Conservation (phyloP, 1,139 yeast species). For the Blastobotrys arbuscula region DNA sequence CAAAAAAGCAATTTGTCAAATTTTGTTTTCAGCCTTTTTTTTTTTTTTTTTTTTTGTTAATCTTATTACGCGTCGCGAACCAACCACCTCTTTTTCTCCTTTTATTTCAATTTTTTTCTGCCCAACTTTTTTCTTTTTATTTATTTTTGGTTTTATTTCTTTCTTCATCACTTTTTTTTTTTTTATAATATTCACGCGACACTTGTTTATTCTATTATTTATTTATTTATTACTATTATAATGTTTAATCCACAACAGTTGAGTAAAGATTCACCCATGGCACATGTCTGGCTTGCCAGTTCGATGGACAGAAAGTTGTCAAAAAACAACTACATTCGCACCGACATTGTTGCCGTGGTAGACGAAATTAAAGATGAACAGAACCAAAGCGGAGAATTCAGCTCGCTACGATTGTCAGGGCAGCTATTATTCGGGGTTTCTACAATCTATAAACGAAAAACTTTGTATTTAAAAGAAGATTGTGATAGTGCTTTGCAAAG, state of each 20-base stretch:
- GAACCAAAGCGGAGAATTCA: conserved; percentile 40
- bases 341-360: conserved; percentile 67
- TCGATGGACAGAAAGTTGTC: conserved; percentile 77
- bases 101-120: not conserved
- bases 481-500: conserved; percentile 73
- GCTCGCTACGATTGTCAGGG: conserved; percentile 77
- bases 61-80: conserved; percentile 7
- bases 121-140: not conserved
- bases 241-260: conserved; percentile 14
- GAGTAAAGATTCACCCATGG: conserved; percentile 74
- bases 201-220: not conserved
- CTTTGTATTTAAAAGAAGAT: conserved; percentile 78
- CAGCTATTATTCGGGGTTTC: conserved; percentile 86
- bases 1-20: not conserved
- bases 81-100: conserved; percentile 4
- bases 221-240: not conserved
- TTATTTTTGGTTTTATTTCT: not conserved
- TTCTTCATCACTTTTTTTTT: not conserved
- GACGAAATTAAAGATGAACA: conserved; percentile 41
- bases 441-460: conserved; percentile 79
- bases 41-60: not conserved
- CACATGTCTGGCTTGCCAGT: conserved; percentile 92
- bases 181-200: not conserved
- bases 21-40: not conserved
- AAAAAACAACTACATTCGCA: conserved; percentile 66